Conservation (phyloP, 164 flowering plant species). For the Annona squamosa region DNA sequence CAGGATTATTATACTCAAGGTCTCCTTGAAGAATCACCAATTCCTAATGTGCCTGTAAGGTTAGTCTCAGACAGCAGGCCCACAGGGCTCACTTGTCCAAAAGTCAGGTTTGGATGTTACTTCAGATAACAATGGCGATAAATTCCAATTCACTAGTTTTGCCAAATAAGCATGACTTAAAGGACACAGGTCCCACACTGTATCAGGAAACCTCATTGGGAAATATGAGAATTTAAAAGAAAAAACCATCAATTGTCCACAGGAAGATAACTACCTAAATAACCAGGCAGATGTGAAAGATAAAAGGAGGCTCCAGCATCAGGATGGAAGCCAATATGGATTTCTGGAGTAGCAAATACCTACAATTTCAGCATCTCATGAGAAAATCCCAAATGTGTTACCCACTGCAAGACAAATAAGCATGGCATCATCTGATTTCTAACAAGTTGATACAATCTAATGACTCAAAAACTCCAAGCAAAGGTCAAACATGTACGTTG, state of each 20-base stretch:
- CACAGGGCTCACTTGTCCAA: too few species aligned
- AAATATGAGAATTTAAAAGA: background rate
- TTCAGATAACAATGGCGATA: too few species aligned
- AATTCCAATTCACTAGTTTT: too few species aligned
- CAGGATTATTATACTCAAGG: too few species aligned
- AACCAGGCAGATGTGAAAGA: conserved; percentile 82
- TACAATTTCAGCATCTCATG: conserved; percentile 20
- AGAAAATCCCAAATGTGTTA: background rate
- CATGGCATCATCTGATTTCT: too few species aligned
- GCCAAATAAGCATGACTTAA: background rate
- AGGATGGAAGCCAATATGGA: conserved; percentile 86
- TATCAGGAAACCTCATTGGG: background rate
- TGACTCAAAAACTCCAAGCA: too few species aligned
- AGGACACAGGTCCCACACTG: background rate
- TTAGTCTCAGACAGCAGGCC: too few species aligned
- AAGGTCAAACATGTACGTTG: too few species aligned
- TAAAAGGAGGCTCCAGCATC: conserved; percentile 90
- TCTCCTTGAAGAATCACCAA: too few species aligned
- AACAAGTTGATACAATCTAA: too few species aligned
- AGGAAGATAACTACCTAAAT: conserved; percentile 43
- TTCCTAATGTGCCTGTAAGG: too few species aligned
- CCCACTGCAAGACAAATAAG: background rate
- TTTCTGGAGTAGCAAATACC: conserved; percentile 76
- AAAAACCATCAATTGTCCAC: background rate
- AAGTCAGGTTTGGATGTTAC: too few species aligned